Evolutionary conservation across 1,139 yeast species (phyloP), one percentile per base, ranked within the genome.

Genomic region (Lodderomyces orthopsilosis): DNA sequence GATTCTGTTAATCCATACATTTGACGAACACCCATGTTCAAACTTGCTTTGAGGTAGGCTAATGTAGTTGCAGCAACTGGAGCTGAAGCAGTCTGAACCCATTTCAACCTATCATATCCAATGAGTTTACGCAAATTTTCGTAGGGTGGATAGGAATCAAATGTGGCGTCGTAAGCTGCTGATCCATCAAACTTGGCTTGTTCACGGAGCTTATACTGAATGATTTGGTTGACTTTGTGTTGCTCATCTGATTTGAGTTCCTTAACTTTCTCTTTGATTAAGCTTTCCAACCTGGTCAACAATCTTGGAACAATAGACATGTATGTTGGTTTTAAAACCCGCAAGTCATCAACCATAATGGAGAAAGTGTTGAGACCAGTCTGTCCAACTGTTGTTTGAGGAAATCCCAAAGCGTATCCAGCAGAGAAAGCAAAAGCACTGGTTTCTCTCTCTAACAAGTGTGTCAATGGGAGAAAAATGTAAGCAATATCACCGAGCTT

Each of bases 321-420:
- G 44, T 65, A 65, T 19, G 58, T 57, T 7, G 72, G 72, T 42
- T 62, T 55, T 48, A 63, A 65, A 6, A 62, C 39, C 38, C 56
- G 47, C 42, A 65, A 57, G 46, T 66, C 70, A 6, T 62, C 66
- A 17, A 64, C 40, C 46, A 66, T 48, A 22, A 46, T 48, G 1
- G 44, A 40, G 32, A 58, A 47, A 2, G 55, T 32, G 39, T 56
- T 54, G 6, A 43, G 27, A 14, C 45, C 38, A 7, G 49, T 30
- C 34, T 47, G 46, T 45, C 52, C 44, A 43, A 52, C 17, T 41
- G 61, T 43, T 28, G 65, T 50, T 46, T 65, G 74, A 0, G 77
- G 77, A 51, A 68, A 71, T 1, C 74, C 75, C 42, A 71, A 57
- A 36, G 62, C 59, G 51, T 67, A 72, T 26, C 77, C 77, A 35